Base-by-base conservation (phyloP, 768 basidiomycete species). In the Nevesoporus exiguus region DNA sequence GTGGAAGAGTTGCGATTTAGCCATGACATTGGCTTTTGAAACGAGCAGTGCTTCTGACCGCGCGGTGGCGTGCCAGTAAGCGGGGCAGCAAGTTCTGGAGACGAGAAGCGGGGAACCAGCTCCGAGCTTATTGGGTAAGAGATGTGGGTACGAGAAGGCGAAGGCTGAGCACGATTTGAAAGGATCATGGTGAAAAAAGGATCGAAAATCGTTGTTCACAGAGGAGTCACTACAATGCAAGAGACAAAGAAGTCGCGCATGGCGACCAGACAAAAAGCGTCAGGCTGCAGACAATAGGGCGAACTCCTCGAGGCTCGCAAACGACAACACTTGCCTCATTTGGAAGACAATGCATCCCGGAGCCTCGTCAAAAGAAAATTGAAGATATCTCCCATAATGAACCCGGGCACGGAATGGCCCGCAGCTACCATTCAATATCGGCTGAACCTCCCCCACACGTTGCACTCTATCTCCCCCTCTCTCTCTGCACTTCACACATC, bases 401-500 rank as follows among this genome's bases (percentile, higher is more conserved):
- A 14, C 53, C 10, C 43, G 25, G 17, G 4, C 22, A 42, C 49
- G 3, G 57, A 56, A 30, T 30, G 37, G 41, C 22, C 53, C 9
- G 5, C 49, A 15, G 56, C 52, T 2, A 77, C 81, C 2, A 48
- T 67, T 49, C 77, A 73, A 60, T 82, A 81, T 58, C 76, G 77
- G 55, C 68, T 75, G 37, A 69, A 76, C 13, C 63, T 88, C 17
- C 75, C 86, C 15, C 74, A 70, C 57, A 64, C 72, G 17, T 68
- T 89, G 49, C 73, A 80, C 25, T 57, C 78, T 4, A 60, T 80
- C 34, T 83, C 85, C 3, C 77, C 84, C 9, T 45, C 74, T 31
- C 79, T 90, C 45, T 79, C 88, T 14, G 86, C 88, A 36, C 72
- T 86, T 27, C 86, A 90, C 64, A 67, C 77, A 0, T 62, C 73